Conservation (phyloP, 2,329 filamentous ascomycete species). For the Graphiopsis chlorocephala region DNA sequence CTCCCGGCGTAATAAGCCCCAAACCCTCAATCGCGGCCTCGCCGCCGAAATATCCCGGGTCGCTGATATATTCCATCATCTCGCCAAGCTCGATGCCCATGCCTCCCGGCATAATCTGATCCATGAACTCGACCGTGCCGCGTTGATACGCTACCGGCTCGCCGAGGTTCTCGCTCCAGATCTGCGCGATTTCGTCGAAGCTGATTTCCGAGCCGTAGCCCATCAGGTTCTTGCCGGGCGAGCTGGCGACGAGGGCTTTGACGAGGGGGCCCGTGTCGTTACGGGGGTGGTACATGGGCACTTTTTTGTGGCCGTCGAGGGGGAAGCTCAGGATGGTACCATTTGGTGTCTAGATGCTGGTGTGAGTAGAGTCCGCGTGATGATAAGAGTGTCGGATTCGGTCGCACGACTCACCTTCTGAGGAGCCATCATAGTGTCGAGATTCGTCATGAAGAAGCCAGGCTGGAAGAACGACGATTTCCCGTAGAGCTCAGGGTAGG, state of each 20-base stretch:
- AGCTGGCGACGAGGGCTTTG: slow-evolving; percentile 27
- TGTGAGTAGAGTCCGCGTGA: no score
- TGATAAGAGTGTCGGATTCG: no score
- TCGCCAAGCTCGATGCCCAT: slow-evolving; percentile 29
- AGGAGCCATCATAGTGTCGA: neutral
- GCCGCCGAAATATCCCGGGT: slow-evolving; percentile 28
- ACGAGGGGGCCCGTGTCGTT: slow-evolving; percentile 29
- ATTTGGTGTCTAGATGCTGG: neutral
- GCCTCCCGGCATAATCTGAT: slow-evolving; percentile 23
- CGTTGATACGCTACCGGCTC: slow-evolving; percentile 25
- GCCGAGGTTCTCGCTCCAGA: slow-evolving; percentile 22
- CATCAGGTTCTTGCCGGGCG: slow-evolving; percentile 28
- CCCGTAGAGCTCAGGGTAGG: slow-evolving; percentile 27
- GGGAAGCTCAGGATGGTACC: neutral
- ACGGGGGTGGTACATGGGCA: slow-evolving; percentile 27
- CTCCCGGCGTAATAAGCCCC: neutral
- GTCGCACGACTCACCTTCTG: neutral
- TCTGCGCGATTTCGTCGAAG: slow-evolving; percentile 15
- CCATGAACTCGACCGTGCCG: slow-evolving; percentile 26
- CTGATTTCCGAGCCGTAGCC: slow-evolving; percentile 14
- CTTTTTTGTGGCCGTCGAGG: neutral
- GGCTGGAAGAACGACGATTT: slow-evolving; percentile 26
- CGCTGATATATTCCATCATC: slow-evolving; percentile 29
- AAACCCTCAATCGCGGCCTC: slow-evolving; percentile 22
- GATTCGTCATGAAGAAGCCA: slow-evolving; percentile 24